Base-by-base conservation (phyloP, 2,329 filamentous ascomycete species). In the Fusarium musae region DNA sequence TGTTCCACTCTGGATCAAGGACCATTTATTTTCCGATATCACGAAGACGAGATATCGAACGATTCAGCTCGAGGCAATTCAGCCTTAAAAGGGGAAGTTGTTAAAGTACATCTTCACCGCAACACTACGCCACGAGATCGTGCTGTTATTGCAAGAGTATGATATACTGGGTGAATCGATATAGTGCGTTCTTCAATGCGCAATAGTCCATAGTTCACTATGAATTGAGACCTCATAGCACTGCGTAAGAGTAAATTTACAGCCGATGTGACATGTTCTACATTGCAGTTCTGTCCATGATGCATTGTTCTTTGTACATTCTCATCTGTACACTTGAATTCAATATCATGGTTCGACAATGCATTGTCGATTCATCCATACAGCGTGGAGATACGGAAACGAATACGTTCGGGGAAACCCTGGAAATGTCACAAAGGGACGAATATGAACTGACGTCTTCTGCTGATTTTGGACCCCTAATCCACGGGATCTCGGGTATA, bases 1-100 rank as follows among this genome's bases (percentile, higher is more conserved):
- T 37, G 47, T 36, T 59, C 69, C 69, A 70, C 69, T 71, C 53
- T 54, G 23, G 15, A 65, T 65, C 60, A 26, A 54, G 42, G 46
- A 43, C 50, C 30, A 36, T 66, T 60, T 70, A 50, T 65, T 69
- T 56, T 53, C 69, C 53, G 46, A 58, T 46, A 59, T 73, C 52
- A 64, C 52, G 46, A 62, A 69, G 62, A 73, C 69, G 57, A 70
- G 47, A 60, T 57, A 73, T 73, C 69, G 70, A 73, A 73, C 65
- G 70, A 73, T 67, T 47, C 44, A 47, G 39, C 40, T 46, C 23
- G 19, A 19, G 19, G 30, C 47, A 32, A 21, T 66, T 63, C 62
- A 59, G 68, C 64, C 58, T 68, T 53, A 47, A 54, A 54, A 16
- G 32, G 34, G 43, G 43, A 57, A 16, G 56, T 28, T 50, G 28